Evolutionary conservation across 202 grass and related monocot species (phyloP).

Genomic region (Digitaria exilis): DNA sequence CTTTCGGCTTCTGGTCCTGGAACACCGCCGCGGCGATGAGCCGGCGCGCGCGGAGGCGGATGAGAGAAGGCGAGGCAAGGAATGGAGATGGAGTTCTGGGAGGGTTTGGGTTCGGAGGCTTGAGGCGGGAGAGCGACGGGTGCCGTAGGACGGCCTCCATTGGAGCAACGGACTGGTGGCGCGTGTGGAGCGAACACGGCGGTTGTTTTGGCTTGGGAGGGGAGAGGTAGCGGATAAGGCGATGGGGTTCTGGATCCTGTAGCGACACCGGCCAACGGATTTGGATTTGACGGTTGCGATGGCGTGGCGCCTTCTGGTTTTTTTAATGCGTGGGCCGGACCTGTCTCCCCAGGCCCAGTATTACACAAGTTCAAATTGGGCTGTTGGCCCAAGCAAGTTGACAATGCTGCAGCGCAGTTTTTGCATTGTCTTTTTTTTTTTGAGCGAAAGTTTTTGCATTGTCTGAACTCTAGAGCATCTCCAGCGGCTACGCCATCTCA

Average conservation of each 20-base stretch:
- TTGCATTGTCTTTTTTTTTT: too few species aligned
- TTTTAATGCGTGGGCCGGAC: background rate
- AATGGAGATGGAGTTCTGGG: slow-evolving; percentile 2
- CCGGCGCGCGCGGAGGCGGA: slow-evolving; percentile 30
- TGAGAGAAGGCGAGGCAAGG: background rate
- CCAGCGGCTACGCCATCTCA: too few species aligned
- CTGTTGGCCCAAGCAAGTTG: background rate
- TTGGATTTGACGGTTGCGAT: background rate
- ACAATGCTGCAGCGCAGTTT: background rate
- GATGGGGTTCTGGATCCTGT: slow-evolving; percentile 38
- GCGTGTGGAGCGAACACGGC: slow-evolving; percentile 49
- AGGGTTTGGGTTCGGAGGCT: slow-evolving; percentile 43
- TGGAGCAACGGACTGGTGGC: slow-evolving; percentile 31
- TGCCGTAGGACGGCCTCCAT: slow-evolving; percentile 84
- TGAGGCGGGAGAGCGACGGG: slow-evolving; percentile 80
- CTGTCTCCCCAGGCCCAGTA: background rate
- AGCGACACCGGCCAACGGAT: background rate
- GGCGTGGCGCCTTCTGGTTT: background rate
- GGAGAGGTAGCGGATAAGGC: slow-evolving; percentile 36
- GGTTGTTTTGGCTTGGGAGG: slow-evolving; percentile 1
- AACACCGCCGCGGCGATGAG: slow-evolving; percentile 54
- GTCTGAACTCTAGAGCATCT: too few species aligned
- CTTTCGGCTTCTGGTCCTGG: slow-evolving; percentile 62
- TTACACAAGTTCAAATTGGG: background rate
- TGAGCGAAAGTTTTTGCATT: too few species aligned